A percentile compares a stretch with the other conserved stretches of the same genome.
Conservation (phyloP, 1,139 yeast species). For the Protomyces lactucae-debilis region DNA sequence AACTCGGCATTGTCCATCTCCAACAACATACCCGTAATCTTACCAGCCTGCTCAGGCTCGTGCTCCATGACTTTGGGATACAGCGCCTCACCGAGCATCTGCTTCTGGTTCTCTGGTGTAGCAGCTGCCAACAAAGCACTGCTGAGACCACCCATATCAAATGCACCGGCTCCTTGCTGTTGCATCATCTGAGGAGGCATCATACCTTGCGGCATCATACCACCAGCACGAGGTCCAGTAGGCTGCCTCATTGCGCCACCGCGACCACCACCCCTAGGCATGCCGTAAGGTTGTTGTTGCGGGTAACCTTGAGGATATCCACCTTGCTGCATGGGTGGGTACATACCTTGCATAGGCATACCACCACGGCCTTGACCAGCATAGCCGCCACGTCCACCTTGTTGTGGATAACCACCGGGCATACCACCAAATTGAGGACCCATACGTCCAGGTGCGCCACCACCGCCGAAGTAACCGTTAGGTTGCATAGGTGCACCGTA, state of each 20-base stretch:
- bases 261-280: slow-evolving; percentile 14
- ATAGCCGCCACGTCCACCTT: slow-evolving; percentile 18
- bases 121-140: slow-evolving; percentile 38
- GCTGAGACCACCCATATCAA: slow-evolving; percentile 23
- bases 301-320: slow-evolving; percentile 27
- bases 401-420: slow-evolving; percentile 51
- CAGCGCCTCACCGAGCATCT: slow-evolving; percentile 94
- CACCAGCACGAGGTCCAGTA: slow-evolving; percentile 44
- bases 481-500: slow-evolving; percentile 55
- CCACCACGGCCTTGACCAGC: slow-evolving; percentile 7
- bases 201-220: slow-evolving; percentile 33
- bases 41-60: slow-evolving; percentile 96
- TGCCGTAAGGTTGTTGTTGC: slow-evolving; percentile 38
- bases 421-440: slow-evolving; percentile 79
- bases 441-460: slow-evolving; percentile 54
- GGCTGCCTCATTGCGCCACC: slow-evolving; percentile 26
- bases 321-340: slow-evolving; percentile 56
- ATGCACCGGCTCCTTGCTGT: slow-evolving; percentile 72
- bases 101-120: slow-evolving; percentile 82
- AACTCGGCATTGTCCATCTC: slow-evolving; percentile 93
- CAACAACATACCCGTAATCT: slow-evolving; percentile 98
- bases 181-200: slow-evolving; percentile 33
- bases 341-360: slow-evolving; percentile 35
- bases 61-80: slow-evolving; percentile 91
- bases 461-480: slow-evolving; percentile 69